phyloP scores from a whole-genome alignment of 1,139 yeast genomes.

The Candida mesenterica region DNA sequence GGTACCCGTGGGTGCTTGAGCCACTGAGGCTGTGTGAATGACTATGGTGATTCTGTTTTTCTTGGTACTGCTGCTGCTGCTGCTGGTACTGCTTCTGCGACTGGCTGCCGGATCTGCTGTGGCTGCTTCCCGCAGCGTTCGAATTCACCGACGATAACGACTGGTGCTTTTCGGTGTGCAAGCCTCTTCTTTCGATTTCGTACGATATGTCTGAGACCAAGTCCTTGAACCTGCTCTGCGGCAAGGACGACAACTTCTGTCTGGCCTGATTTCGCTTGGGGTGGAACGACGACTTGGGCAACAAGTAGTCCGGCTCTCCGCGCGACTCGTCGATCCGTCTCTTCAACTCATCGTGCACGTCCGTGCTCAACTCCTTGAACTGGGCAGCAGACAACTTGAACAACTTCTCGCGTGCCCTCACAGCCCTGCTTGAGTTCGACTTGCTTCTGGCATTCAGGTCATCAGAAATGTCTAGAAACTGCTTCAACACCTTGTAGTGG shows the following conservation, averaged over 20 bases:
- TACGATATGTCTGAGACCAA: slow-evolving; percentile 84
- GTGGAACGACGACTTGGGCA: slow-evolving; percentile 76
- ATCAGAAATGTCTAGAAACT: slow-evolving; percentile 52
- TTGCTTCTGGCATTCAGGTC: slow-evolving; percentile 45
- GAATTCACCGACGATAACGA: background rate
- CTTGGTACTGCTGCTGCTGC: background rate
- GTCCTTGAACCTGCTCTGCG: slow-evolving; percentile 81
- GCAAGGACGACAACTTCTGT: slow-evolving; percentile 82
- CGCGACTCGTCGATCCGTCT: slow-evolving; percentile 62
- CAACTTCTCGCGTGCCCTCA: slow-evolving; percentile 81
- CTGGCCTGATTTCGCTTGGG: slow-evolving; percentile 96
- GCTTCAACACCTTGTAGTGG: slow-evolving; percentile 51
- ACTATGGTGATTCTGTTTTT: background rate
- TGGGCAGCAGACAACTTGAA: slow-evolving; percentile 80
- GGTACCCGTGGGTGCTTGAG: background rate
- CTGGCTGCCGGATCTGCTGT: background rate
- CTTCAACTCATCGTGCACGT: slow-evolving; percentile 85
- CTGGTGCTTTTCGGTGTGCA: slow-evolving; percentile 31
- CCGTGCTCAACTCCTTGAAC: slow-evolving; percentile 85
- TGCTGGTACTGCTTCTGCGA: background rate
- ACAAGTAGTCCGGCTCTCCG: slow-evolving; percentile 60
- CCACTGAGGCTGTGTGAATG: slow-evolving; percentile 1
- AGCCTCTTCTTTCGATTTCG: slow-evolving; percentile 80
- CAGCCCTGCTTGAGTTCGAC: slow-evolving; percentile 56
- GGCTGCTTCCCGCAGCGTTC: background rate